These are phyloP conservation scores for Lachancea mirantina DNA, from an alignment of 805 yeast genomes.

Conservation along the genomic window DNA sequence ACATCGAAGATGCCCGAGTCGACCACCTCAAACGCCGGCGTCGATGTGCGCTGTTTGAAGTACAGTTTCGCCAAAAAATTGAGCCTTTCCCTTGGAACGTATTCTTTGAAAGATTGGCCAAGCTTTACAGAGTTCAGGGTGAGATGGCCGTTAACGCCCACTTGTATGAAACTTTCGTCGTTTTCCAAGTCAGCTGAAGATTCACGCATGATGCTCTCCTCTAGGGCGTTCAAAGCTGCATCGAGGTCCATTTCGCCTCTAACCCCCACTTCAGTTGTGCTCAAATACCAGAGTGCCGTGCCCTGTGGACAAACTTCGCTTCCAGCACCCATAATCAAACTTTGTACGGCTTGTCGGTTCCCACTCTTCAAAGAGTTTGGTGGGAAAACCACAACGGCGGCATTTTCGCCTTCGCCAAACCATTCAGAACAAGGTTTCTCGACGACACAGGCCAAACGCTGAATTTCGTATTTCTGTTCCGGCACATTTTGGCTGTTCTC, in stretches of 20 bases:
- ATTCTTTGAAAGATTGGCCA: conserved; percentile 78
- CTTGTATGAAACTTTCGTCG: conserved; percentile 50
- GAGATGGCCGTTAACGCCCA: conserved; percentile 54
- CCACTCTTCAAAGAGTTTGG: conserved; percentile 63
- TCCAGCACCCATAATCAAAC: conserved; percentile 78
- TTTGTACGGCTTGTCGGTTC: conserved; percentile 75
- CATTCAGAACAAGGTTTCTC: conserved; percentile 85
- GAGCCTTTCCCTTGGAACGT: conserved; percentile 71
- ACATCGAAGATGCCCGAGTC: conserved; percentile 35
- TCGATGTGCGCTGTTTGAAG: conserved; percentile 51
- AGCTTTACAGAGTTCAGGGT: conserved; percentile 73
- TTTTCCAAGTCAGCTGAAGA: conserved; percentile 50
- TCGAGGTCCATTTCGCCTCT: conserved; percentile 73
- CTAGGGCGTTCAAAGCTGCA: conserved; percentile 73
- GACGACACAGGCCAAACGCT: conserved; percentile 75
- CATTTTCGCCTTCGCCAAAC: conserved; percentile 78
- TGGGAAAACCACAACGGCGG: conserved; percentile 89
- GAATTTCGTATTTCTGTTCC: conserved; percentile 46
- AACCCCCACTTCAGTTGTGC: conserved; percentile 63
- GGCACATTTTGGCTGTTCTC: conserved; percentile 36
- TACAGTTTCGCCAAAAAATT: conserved; percentile 54
- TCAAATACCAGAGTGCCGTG: conserved; percentile 84
- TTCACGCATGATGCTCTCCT: conserved; percentile 73
- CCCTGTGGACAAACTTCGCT: conserved; percentile 83
- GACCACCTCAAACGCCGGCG: conserved; percentile 51